Percentiles rank a stretch among this genome's conserved stretches.
These are phyloP conservation scores for Diddensiella transvaalensis DNA, from an alignment of 805 yeast genomes.

Conservation along the genomic window DNA sequence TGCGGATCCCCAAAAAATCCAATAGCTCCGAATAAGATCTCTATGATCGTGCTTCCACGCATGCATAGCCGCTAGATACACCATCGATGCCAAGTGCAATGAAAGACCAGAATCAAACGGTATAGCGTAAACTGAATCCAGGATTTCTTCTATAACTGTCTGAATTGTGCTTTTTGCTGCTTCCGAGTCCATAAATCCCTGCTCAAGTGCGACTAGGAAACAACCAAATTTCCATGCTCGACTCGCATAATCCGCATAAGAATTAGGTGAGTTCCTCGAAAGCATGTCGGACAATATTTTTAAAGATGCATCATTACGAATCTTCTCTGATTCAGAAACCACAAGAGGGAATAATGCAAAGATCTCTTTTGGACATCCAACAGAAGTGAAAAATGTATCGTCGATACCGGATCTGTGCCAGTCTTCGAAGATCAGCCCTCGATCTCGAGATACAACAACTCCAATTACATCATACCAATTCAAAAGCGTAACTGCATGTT, in stretches of 20 bases:
- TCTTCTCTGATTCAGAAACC: slow-evolving; percentile 7
- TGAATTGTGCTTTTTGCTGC: slow-evolving; percentile 4
- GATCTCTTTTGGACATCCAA: slow-evolving; percentile 19
- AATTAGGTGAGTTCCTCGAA: slow-evolving; percentile 1
- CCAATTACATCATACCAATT: slow-evolving; percentile 22
- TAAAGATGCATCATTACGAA: slow-evolving; percentile 8
- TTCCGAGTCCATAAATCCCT: slow-evolving; percentile 1
- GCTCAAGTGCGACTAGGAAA: slow-evolving; percentile 14
- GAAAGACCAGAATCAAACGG: slow-evolving; percentile 16
- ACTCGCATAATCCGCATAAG: slow-evolving; percentile 10
- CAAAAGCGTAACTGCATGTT: slow-evolving; percentile 20
- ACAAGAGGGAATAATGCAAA: slow-evolving; percentile 14
- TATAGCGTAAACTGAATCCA: slow-evolving; percentile 5
- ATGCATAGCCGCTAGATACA: slow-evolving; percentile 13
- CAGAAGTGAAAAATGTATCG: slow-evolving; percentile 15
- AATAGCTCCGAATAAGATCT: slow-evolving; percentile 12
- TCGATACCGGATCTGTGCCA: slow-evolving; percentile 22
- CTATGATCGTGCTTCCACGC: slow-evolving; percentile 11
- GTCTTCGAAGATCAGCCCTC: slow-evolving; percentile 20
- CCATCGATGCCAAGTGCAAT: slow-evolving; percentile 17
- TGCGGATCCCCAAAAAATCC: slow-evolving; percentile 18
- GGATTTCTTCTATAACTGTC: slow-evolving; percentile 15
- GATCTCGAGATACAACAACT: slow-evolving; percentile 12
- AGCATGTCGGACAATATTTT: slow-evolving; percentile 3
- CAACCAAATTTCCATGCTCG: slow-evolving; percentile 19